A percentile compares a stretch with the other conserved stretches of the same genome.
Conservation (phyloP, 2,329 filamentous ascomycete genomes). For the Pseudohalonectria lignicola region DNA sequence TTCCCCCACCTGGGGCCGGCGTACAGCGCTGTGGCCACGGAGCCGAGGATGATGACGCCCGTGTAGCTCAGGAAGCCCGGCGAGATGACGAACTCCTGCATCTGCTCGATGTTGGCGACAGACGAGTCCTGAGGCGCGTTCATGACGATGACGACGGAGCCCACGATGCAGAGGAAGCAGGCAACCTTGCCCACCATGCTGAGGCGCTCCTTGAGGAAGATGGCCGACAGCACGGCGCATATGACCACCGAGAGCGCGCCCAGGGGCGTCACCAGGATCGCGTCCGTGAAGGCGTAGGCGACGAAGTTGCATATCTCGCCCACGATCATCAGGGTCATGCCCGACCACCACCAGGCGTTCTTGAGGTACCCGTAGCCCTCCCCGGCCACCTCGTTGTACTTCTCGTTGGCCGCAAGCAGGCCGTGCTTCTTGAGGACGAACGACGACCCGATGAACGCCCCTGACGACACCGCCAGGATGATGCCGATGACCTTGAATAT, state of each 20-base stretch:
- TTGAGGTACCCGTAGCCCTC: constrained; percentile 97
- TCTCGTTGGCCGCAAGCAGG: constrained; percentile 82
- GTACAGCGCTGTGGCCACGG: constrained; percentile 63
- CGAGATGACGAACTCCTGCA: constrained; percentile 76
- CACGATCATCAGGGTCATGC: constrained; percentile 94
- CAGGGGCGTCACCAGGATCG: constrained; percentile 86
- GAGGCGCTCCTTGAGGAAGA: constrained; percentile 90
- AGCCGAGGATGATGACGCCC: constrained; percentile 70
- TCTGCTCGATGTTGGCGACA: constrained; percentile 79
- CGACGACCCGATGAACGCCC: constrained; percentile 84
- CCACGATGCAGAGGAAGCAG: constrained; percentile 90
- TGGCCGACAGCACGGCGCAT: constrained; percentile 79
- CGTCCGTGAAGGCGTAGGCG: constrained; percentile 93
- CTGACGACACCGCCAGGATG: constrained; percentile 72
- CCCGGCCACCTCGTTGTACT: constrained; percentile 91
- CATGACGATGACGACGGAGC: constrained; percentile 85
- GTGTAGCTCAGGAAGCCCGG: constrained; percentile 81
- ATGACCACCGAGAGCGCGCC: constrained; percentile 89
- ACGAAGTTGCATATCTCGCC: constrained; percentile 97
- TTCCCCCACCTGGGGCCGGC: constrained; percentile 83
- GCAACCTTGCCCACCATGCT: constrained; percentile 95
- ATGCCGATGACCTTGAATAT: constrained; percentile 82
- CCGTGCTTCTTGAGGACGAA: constrained; percentile 96
- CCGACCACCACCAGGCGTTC: constrained; percentile 88
- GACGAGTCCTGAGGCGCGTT: constrained; percentile 84